Base-by-base conservation (phyloP, 2,329 filamentous ascomycete genomes). In the Monosporascus sp. region DNA sequence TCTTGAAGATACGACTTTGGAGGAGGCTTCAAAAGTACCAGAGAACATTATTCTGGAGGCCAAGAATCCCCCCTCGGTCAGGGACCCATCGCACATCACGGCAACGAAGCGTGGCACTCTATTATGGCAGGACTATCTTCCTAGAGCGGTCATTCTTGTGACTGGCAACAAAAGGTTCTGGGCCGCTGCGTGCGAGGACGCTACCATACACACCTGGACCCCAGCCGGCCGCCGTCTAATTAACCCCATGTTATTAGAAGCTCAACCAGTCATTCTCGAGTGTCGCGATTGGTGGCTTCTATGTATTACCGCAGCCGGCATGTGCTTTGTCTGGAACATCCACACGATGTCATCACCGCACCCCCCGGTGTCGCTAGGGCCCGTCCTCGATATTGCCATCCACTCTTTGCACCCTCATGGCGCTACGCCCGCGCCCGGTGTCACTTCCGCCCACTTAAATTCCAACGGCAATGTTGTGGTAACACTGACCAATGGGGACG, bases 251-350 rank as follows among this genome's bases (percentile, higher is more conserved):
- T 81, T 97, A 6, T 75, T 97, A 17, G 94, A 99, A 72, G 86
- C 93, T 2, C 92, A 97, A 63, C 90, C 94, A 1, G 92, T 97
- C 35, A 94, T 99, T 53, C 78, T 99, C 26, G 94, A 97, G 68
- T 93, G 88, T 63, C 84, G 92, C 52, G 89, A 89, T 11, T 88
- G 88, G 74, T 97, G 90, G 89, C 75, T 99, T 5, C 78, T 99
- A 49, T 93, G 89, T 66, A 88, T 99, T 58, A 93, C 91, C 4
- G 88, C 93, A 1, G 87, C 89, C 4, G 94, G 94, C 5, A 83
- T 93, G 72, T 94, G 87, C 62, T 87, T 97, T 69, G 89, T 99
- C 43, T 99, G 93, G 92, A 93, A 97, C 67, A 78, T 97, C 55
- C 87, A 87, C 60, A 88, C 84, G 0, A 86, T 95, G 66, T 85